Base-by-base conservation (phyloP, 768 basidiomycete genomes). In the Boletus rex-veris region DNA sequence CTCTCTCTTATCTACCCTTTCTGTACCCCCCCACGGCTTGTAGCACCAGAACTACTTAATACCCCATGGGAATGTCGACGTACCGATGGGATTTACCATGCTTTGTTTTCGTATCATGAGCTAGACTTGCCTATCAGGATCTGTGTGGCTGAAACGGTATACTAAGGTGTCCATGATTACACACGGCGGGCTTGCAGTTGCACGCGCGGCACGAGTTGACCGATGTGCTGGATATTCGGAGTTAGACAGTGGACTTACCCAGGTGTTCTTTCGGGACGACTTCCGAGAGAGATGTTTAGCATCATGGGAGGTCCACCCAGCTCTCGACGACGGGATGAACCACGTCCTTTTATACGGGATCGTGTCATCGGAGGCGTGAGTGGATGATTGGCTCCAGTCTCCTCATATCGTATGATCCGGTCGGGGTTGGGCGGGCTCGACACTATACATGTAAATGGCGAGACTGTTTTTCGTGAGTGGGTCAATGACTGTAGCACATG, bases 301-400 rank as follows among this genome's bases (percentile, higher is more conserved):
- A 18, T 31, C 45, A 15, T 30, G 45, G 38, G 33, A 7, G 24
- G 43, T 15, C n/a, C 16, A 24, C 19, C 40, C 42, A 33, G 40
- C 35, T 37, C 45, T 36, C 48, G 47, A 38, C 8, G 14, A 39
- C 26, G 38, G 38, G 40, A 33, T 41, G 11, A 14, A 12, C 10
- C 24, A 28, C 19, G 36, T 4, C 38, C 26, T 55, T 64, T 38
- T 64, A 66, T 66, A 64, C n/a, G 40, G 16, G 28, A 30, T 16
- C 7, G n/a, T 16, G 12, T 45, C 19, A 41, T 60, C 61, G 61
- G 63, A 42, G 46, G 33, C 26, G 30, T 37, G 19, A 14, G 63
- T 66, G 64, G 64, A 37, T 66, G 31, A 48, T 42, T 44, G 12
- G 11, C 12, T 28, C 26, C 26, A 28, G 26, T 7, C 26, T 28